Base-by-base conservation (phyloP, 129 eudicot species). In the Flaveria brownii region DNA sequence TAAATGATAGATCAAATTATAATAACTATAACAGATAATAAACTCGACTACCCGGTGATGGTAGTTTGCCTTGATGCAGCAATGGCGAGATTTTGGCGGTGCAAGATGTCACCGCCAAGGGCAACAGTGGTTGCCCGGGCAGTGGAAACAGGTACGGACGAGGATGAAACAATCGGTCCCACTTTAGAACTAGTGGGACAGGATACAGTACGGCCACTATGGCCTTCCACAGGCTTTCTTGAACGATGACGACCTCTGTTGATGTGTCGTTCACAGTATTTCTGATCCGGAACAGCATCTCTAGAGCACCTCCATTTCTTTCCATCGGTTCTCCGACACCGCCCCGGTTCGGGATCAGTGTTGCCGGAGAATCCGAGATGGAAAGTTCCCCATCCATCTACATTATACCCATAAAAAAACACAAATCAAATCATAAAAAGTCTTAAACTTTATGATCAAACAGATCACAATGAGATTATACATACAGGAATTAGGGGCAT, bases 211-310 rank as follows among this genome's bases (percentile, higher is more conserved):
- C 88, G 97, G 97, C 96, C 96, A 81, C 67, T 88, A 20, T 84
- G 98, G 92, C 92, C 91, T 93, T 93, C 98, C 98, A 93, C 97
- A 93, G 91, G 98, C 97, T 93, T 90, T 93, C 98, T 93, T 93
- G 96, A 93, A 93, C 98, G 98, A 81, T 93, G 98, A 63, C 96
- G 95, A 85, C 92, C 95, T 67, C 97, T 85, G 80, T 93, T 93
- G 41, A 90, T 85, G 88, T 93, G 98, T 82, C 98, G 75, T 85
- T 93, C 98, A 85, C 98, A 90, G 84, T 93, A 93, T 66, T 90
- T 93, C 80, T 90, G 95, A 76, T 93, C 97, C 33, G 96, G 92
- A 64, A 93, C 98, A 52, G 96, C 96, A 80, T 91, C 98, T 85
- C 90, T 69, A 41, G 98, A 88, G 90, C 98, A 93, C 85, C 98